Base-by-base conservation (phyloP, 2,329 filamentous ascomycete genomes). In the Raffaelea albimanens region DNA sequence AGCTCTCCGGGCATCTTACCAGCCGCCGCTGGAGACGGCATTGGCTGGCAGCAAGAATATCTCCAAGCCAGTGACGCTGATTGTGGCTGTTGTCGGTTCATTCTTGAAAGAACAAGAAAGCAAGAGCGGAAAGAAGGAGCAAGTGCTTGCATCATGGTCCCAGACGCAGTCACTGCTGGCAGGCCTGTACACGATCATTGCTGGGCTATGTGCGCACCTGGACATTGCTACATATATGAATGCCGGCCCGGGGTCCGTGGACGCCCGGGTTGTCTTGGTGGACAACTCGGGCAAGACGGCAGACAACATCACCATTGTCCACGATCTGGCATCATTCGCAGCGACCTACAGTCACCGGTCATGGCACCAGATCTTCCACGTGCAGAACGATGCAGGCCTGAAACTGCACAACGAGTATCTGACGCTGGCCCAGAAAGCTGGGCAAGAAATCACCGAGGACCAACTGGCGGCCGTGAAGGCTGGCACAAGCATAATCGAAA, bases 101-200 rank as follows among this genome's bases (percentile, higher is more conserved):
- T 69, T 83, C 45, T 71, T 89, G 21, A 18, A 54, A 65, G 2
- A 63, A 60, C 0, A 66, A 78, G 8, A 61, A 72, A 57, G 55
- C 75, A 63, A 85, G 79, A 2, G 61, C 94, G 38, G 74, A 76
- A 14, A 11, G n/a, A 73, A 76, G 56, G n/a, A n/a, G n/a, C n/a
- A n/a, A n/a, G 69, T 74, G 21, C 67, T 77, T 41, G 68, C 25
- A 7, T 38, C 77, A 18, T 95, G 89, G 75, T 60, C 72, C 31
- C 66, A 73, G n/a, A 76, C 82, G 0, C 88, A 95, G 63, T 71
- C 75, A n/a, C 70, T 91, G 5, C 67, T 96, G 20, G 85, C 85
- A 3, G 77, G 78, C 22, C 61, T 94, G 21, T 97, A 97, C 71
- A 81, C 82, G 57, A 73, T 96, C 44, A 70, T 93, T 48, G 83